Conservation (phyloP, 495 filamentous ascomycete species). For the Lindgomyces ingoldianus region DNA sequence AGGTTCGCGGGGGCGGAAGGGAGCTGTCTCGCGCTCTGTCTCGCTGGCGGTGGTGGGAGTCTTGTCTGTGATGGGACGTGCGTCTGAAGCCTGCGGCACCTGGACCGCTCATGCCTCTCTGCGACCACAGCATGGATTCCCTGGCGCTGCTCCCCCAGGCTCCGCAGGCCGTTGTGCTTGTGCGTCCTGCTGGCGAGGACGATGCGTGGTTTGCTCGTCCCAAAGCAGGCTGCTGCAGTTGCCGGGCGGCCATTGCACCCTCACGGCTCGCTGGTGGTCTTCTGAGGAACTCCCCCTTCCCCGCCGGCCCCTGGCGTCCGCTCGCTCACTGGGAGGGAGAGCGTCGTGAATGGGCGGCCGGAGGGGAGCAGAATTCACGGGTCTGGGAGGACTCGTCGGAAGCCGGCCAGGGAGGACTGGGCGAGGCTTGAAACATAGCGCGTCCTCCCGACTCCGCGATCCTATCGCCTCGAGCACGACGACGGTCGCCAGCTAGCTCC, state of each 20-base stretch:
- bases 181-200: neutral
- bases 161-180: neutral
- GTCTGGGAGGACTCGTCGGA: neutral
- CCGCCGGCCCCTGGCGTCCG: neutral
- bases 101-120: no score
- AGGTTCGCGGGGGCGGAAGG: neutral
- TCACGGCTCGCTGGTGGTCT: neutral
- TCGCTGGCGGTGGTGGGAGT: neutral
- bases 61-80: conserved; percentile 18
- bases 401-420: neutral
- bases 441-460: conserved; percentile 24
- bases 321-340: neutral
- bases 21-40: neutral
- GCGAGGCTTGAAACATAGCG: conserved; percentile 26
- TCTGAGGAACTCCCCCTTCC: no score
- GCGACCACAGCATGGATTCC: no score
- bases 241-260: no score
- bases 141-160: neutral
- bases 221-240: neutral
- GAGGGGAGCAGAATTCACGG: no score
- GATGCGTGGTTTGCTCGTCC: no score
- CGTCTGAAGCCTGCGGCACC: conserved; percentile 12
- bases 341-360: no score
- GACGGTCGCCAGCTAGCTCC: neutral
- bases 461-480: neutral